Percentiles rank a stretch among this genome's conserved stretches.
phyloP scores from a whole-genome alignment of 352 stramenopile genomes.

The Phytophthora ramorum region DNA sequence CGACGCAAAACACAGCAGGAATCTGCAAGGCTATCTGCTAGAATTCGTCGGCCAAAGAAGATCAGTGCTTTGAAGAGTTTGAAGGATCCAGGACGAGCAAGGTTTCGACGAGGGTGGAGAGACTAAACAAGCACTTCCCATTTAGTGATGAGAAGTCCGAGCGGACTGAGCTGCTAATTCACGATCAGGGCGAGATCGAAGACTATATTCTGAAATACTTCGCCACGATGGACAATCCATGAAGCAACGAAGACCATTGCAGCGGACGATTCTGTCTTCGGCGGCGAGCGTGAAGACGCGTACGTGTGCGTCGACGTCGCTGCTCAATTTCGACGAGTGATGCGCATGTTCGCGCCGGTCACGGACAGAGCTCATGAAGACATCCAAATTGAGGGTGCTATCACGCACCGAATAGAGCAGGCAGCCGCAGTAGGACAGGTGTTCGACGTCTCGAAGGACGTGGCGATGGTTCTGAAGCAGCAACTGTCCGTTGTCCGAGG shows the following conservation, averaged over 20 bases:
- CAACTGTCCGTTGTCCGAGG: constrained; percentile 40
- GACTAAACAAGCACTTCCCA: constrained; percentile 59
- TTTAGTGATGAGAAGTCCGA: constrained; percentile 51
- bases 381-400: constrained; percentile 72
- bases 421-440: constrained; percentile 62
- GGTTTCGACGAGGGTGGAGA: constrained; percentile 58
- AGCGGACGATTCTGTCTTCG: constrained; percentile 73
- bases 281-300: constrained; percentile 66
- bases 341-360: constrained; percentile 53
- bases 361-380: constrained; percentile 52
- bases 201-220: constrained; percentile 73
- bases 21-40: constrained; percentile 57
- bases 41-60: constrained; percentile 54
- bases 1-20: constrained; percentile 67
- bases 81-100: constrained; percentile 40
- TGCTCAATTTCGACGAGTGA: constrained; percentile 53
- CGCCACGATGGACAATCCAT: constrained; percentile 59
- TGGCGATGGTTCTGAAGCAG: constrained; percentile 38
- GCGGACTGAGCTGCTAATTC: constrained; percentile 69
- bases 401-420: constrained; percentile 61
- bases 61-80: constrained; percentile 66
- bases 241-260: constrained; percentile 43
- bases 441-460: constrained; percentile 75
- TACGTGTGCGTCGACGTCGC: constrained; percentile 69
- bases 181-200: constrained; percentile 66